Percentiles rank a stretch among this genome's conserved stretches.
These are phyloP conservation scores for Euclidium syriacum DNA, from an alignment of 345 rosid genomes.

Conservation along the genomic window DNA sequence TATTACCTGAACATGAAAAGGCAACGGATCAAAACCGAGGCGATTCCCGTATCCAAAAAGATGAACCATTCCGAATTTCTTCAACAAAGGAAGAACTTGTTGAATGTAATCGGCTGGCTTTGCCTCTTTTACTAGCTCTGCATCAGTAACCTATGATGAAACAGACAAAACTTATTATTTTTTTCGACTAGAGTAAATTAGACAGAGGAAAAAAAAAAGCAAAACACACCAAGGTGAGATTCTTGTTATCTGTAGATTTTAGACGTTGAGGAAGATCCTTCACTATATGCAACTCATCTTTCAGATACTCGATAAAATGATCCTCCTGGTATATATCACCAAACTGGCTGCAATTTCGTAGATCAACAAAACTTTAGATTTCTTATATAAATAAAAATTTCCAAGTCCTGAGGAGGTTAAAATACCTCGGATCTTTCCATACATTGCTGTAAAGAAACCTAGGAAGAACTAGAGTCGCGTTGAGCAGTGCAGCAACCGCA, in stretches of 20 bases:
- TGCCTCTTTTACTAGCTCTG: slow-evolving; percentile 80
- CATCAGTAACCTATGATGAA: slow-evolving; percentile 65
- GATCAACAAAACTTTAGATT: background rate
- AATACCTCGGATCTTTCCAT: slow-evolving; percentile 95
- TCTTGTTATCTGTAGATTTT: slow-evolving; percentile 51
- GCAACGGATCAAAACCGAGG: slow-evolving; percentile 84
- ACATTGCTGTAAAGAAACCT: slow-evolving; percentile 91
- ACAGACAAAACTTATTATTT: slow-evolving; percentile 1
- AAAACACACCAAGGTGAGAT: slow-evolving; percentile 53
- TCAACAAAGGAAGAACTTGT: slow-evolving; percentile 56
- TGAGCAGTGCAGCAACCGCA: slow-evolving; percentile 70
- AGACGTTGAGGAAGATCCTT: slow-evolving; percentile 75
- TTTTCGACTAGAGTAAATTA: background rate
- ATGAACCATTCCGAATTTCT: slow-evolving; percentile 59
- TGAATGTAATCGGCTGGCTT: slow-evolving; percentile 53
- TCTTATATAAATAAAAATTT: background rate
- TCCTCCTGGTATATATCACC: slow-evolving; percentile 81
- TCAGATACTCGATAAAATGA: slow-evolving; percentile 45
- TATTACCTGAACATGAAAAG: slow-evolving; percentile 68
- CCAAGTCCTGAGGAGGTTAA: slow-evolving; percentile 15
- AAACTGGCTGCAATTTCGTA: slow-evolving; percentile 56
- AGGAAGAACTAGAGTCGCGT: slow-evolving; percentile 75
- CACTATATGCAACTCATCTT: slow-evolving; percentile 58
- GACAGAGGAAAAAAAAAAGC: background rate
- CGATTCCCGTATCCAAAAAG: slow-evolving; percentile 90